These are phyloP conservation scores for Diophrys appendiculata DNA, from an alignment of 73 alveolate genomes.

Conservation along the genomic window DNA sequence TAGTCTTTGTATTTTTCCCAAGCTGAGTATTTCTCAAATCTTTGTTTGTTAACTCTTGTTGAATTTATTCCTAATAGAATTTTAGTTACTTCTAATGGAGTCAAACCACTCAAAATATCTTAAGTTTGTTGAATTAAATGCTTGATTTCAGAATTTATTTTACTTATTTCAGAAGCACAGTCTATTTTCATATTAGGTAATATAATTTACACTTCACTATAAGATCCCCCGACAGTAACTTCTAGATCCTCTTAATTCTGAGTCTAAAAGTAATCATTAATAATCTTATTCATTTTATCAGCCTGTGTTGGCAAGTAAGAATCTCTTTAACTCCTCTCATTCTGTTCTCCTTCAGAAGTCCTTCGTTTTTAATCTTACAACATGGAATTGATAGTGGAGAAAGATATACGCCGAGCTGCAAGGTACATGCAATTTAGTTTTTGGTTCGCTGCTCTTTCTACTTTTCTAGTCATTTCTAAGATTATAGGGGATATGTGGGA, in stretches of 20 bases:
- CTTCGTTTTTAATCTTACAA: not conserved
- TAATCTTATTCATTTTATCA: conserved; percentile 40
- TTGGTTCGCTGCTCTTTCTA: conserved; percentile 39
- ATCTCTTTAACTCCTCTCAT: conserved; percentile 3
- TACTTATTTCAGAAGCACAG: conserved; percentile 15
- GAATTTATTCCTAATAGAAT: conserved; percentile 56
- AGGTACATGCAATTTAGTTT: conserved; percentile 66
- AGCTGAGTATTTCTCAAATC: conserved; percentile 2
- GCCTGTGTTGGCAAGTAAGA: not conserved
- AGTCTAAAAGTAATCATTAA: conserved; percentile 42
- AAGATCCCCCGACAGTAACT: conserved; percentile 47
- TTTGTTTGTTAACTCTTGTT: not conserved
- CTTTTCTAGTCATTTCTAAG: conserved; percentile 38
- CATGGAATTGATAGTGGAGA: conserved; percentile 26
- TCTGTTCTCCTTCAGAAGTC: conserved; percentile 4
- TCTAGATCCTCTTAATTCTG: conserved; percentile 47
- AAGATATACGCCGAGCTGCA: conserved; percentile 50
- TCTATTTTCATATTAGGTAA: conserved; percentile 41
- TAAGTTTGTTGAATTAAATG: not conserved
- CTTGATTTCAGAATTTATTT: conserved; percentile 17
- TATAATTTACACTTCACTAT: conserved; percentile 17
- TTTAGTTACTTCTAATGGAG: conserved; percentile 51
- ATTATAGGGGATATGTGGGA: conserved; percentile 17
- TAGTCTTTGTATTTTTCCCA: conserved; percentile 27
- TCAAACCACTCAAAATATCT: conserved; percentile 11